Evolutionary conservation across 1,284 basidiomycete genomes (phyloP).

Genomic region (Naganishia liquefaciens): DNA sequence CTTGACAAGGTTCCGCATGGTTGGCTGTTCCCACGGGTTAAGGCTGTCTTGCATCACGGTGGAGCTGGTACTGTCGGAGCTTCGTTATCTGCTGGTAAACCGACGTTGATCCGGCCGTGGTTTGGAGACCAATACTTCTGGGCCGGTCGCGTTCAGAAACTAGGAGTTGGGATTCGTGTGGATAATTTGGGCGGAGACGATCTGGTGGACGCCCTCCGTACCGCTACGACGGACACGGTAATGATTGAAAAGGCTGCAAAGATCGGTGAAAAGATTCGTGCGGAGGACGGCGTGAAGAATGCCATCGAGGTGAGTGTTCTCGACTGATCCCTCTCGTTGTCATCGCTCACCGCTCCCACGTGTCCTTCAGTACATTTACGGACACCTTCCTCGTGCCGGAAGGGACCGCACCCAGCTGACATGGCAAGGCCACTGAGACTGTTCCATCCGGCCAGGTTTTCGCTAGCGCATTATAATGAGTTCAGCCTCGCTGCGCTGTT

Average conservation of each 20-base stretch:
- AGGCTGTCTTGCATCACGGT: constrained; percentile 67
- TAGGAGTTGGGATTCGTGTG: constrained; percentile 62
- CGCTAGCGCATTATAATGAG: too few species aligned
- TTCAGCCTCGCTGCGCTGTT: too few species aligned
- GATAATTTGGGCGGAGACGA: constrained; percentile 59
- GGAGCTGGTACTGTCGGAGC: constrained; percentile 73
- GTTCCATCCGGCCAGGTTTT: neutral
- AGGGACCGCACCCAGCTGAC: constrained; percentile 30
- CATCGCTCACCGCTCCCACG: neutral
- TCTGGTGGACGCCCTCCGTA: constrained; percentile 60
- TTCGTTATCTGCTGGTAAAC: constrained; percentile 67
- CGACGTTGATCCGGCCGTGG: constrained; percentile 73
- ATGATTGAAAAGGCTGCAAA: constrained; percentile 68
- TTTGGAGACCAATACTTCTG: constrained; percentile 73
- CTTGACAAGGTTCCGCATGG: constrained; percentile 74
- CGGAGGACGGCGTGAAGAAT: constrained; percentile 59
- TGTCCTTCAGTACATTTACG: constrained; percentile 55
- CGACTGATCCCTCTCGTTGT: neutral
- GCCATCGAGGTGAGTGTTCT: constrained; percentile 50
- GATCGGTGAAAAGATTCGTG: constrained; percentile 64
- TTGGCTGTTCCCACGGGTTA: constrained; percentile 74
- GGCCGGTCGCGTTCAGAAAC: constrained; percentile 64
- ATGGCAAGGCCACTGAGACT: constrained; percentile 28
- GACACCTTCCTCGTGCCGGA: constrained; percentile 58
- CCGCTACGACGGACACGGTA: constrained; percentile 60